Base-by-base conservation (phyloP, 169 alveolate genomes). In the Cyclospora cayetanensis region DNA sequence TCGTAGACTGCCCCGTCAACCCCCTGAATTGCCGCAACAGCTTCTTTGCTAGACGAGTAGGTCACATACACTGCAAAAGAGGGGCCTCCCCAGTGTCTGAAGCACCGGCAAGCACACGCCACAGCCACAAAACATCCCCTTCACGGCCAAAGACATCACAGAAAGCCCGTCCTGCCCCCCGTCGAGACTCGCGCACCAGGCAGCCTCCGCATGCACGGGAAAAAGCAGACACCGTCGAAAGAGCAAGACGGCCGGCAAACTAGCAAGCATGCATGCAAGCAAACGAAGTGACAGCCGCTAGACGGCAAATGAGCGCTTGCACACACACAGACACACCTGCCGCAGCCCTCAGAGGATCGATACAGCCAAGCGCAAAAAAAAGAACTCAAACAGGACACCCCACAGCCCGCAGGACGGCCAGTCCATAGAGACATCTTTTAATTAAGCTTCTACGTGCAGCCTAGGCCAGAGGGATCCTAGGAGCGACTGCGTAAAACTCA, bases 21-120 rank as follows among this genome's bases (percentile, higher is more conserved):
- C 84, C 95, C 96, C 94, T 96, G 97, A 63, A 98, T 98, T 25
- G 99, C 99, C 92, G 95, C 95, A 39, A 97, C 95, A 12, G 99
- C 98, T 84, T 97, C 98, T 18, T 94, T 83, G 72, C 97, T 97
- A 79, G 94, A 96, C 41, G 97, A 95, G 94, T 98, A 98, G 25
- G 99, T 98, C 27, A 98, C 96, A 90, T 97, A 98, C 29, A 98
- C 98, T 53, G 98, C 97, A 94, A 96, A 98, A 4, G 99, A 97
- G 1, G 98, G 98, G 34, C 98, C 98, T 25, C 93, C 93, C 93
- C 90, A 90, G 66, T 77, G 76, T 27, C 93, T 90, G 91, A 5
- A 82, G 60, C 1, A n/a, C 15, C 20, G 25, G 1, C 18, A 50
- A 22, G n/a, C n/a, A 53, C 22, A 22, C 22, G n/a, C n/a, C 22